Evolutionary conservation across 805 yeast genomes (phyloP).

Genomic region (Kodamaea jinghongensis): DNA sequence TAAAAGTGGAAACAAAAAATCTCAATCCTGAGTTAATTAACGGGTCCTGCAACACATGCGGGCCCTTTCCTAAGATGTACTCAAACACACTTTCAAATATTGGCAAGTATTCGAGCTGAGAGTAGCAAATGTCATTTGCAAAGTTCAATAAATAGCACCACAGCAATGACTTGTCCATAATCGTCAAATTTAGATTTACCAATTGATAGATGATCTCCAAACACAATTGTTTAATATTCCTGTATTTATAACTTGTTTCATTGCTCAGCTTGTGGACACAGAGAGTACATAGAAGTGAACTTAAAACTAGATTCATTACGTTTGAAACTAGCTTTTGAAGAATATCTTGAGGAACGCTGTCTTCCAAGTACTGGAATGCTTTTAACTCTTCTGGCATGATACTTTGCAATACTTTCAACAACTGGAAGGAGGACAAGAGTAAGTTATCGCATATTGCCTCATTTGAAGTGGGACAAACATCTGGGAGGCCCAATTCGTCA

Average conservation of each 20-base stretch:
- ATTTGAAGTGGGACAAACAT: background rate
- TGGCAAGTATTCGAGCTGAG: constrained; percentile 21
- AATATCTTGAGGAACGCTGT: constrained; percentile 6
- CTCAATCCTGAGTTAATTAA: constrained; percentile 24
- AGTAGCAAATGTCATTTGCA: constrained; percentile 30
- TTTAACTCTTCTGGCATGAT: constrained; percentile 16
- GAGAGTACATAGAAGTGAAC: constrained; percentile 17
- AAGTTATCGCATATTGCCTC: constrained; percentile 5
- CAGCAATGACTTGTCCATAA: constrained; percentile 14
- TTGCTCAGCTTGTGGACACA: constrained; percentile 7
- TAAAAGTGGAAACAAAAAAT: constrained; percentile 22
- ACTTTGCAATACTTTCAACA: constrained; percentile 10
- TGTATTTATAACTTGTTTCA: constrained; percentile 2
- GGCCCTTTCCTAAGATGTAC: constrained; percentile 13
- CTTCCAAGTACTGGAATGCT: constrained; percentile 10
- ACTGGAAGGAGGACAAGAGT: constrained; percentile 8
- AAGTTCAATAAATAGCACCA: constrained; percentile 31
- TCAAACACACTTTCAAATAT: constrained; percentile 20
- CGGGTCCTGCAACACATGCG: constrained; percentile 11
- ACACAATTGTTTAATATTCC: constrained; percentile 1
- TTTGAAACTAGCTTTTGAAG: constrained; percentile 13
- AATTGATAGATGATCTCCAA: constrained; percentile 10
- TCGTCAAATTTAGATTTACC: constrained; percentile 10
- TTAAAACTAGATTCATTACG: constrained; percentile 16
- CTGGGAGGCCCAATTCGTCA: constrained; percentile 8